phyloP scores from a whole-genome alignment of 1,284 basidiomycete species.

The Cystobasidium pallidum region DNA sequence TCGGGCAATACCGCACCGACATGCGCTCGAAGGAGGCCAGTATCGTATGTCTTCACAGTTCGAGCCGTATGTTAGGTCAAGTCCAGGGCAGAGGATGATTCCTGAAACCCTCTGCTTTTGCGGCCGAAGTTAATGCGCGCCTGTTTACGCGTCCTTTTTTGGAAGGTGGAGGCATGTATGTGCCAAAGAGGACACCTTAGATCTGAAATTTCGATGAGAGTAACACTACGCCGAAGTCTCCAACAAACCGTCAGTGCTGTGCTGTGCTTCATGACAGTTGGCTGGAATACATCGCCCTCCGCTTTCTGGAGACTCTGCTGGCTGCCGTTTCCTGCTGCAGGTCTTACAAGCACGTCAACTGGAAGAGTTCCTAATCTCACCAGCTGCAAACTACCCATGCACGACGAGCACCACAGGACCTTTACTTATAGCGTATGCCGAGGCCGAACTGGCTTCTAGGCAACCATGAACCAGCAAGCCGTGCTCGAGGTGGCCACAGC shows the following conservation, averaged over 20 bases:
- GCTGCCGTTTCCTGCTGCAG: no score
- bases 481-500: conserved; percentile 15
- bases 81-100: no score
- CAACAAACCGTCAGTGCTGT: not conserved
- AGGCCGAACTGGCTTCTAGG: not conserved
- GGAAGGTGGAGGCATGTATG: not conserved
- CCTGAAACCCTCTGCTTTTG: not conserved
- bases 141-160: conserved; percentile 17
- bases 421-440: no score
- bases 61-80: no score
- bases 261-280: not conserved
- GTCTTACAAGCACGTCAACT: not conserved
- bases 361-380: not conserved
- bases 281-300: not conserved
- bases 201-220: no score
- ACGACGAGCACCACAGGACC: no score
- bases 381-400: not conserved
- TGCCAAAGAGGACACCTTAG: no score
- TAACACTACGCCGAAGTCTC: no score
- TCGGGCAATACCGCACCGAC: no score
- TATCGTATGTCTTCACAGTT: no score
- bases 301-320: not conserved
- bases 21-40: no score
- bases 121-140: not conserved
- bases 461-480: conserved; percentile 9